Base-by-base conservation (phyloP, 2,329 filamentous ascomycete species). In the Paraphaeosphaeria sporulosa region DNA sequence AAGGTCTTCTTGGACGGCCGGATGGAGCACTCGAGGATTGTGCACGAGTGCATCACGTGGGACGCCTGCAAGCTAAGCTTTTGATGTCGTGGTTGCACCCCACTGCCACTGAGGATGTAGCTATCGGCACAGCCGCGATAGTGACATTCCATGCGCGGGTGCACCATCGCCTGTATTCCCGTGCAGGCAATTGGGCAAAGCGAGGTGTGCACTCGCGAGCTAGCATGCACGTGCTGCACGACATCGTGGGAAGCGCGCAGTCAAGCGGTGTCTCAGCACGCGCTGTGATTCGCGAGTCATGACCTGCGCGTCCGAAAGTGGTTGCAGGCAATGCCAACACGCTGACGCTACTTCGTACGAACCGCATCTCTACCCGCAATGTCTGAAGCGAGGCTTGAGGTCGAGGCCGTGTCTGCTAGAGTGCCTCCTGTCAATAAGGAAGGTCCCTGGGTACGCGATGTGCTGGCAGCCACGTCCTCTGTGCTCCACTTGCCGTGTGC, bases 381-480 rank as follows among this genome's bases (percentile, higher is more conserved):
- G 27, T 8, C 8, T 30, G 27, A 30, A 30, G 27, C 27, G 27
- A 30, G 27, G 8, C 27, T 17, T 42, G n/a, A n/a, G n/a, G n/a
- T n/a, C n/a, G n/a, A n/a, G n/a, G n/a, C n/a, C n/a, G n/a, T n/a
- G n/a, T n/a, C n/a, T n/a, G n/a, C n/a, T n/a, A n/a, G n/a, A n/a
- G n/a, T n/a, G n/a, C n/a, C n/a, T n/a, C n/a, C n/a, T n/a, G n/a
- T n/a, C n/a, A n/a, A n/a, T n/a, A n/a, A n/a, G n/a, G n/a, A n/a
- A n/a, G n/a, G n/a, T n/a, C n/a, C n/a, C n/a, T n/a, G n/a, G 42
- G 32, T 7, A 40, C 32, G 21, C 38, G 3, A 52, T 43, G 50
- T 34, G 50, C 23, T 52, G 50, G 50, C 50, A 27, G 50, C 50
- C 50, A 52, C 50, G 50, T 52, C 34, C 36, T 15, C 17, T n/a